These are phyloP conservation scores for Xylaria sp. DNA, from an alignment of 2,329 filamentous ascomycete species.

Conservation along the genomic window DNA sequence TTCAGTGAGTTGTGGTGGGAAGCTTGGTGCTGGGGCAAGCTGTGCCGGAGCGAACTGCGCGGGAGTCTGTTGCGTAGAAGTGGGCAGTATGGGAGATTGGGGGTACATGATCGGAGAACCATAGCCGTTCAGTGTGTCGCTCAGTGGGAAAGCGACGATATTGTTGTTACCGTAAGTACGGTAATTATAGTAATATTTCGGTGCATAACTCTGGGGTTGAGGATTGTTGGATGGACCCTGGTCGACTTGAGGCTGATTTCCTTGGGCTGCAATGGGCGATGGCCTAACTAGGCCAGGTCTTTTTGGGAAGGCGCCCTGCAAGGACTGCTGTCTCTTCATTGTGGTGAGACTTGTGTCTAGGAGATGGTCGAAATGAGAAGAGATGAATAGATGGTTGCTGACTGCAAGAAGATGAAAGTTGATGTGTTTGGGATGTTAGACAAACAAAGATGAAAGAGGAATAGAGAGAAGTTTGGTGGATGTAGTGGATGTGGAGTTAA, in stretches of 20 bases:
- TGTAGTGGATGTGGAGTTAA: not conserved
- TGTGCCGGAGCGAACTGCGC: not conserved
- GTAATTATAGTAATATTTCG: not conserved
- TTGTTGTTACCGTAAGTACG: not conserved
- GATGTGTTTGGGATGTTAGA: not conserved
- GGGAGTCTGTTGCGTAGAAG: not conserved
- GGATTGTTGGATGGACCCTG: not conserved
- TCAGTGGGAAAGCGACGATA: not conserved
- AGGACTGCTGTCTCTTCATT: slow-evolving; percentile 19
- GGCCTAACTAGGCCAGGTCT: not conserved
- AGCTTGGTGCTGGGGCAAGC: not conserved
- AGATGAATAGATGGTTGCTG: not conserved
- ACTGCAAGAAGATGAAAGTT: not conserved
- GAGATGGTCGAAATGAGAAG: not conserved
- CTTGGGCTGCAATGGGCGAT: not conserved
- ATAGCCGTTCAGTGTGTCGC: not conserved
- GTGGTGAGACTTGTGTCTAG: not conserved
- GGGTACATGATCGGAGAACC: not conserved
- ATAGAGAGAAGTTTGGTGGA: not conserved
- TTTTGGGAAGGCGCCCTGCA: not conserved
- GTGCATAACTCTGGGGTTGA: not conserved
- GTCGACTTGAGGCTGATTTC: not conserved
- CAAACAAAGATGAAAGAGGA: not conserved
- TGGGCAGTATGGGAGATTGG: too few species aligned
- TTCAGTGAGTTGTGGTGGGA: not conserved